These are phyloP conservation scores for Zymoseptoria ardabiliae DNA, from an alignment of 2,329 filamentous ascomycete species.

Conservation along the genomic window DNA sequence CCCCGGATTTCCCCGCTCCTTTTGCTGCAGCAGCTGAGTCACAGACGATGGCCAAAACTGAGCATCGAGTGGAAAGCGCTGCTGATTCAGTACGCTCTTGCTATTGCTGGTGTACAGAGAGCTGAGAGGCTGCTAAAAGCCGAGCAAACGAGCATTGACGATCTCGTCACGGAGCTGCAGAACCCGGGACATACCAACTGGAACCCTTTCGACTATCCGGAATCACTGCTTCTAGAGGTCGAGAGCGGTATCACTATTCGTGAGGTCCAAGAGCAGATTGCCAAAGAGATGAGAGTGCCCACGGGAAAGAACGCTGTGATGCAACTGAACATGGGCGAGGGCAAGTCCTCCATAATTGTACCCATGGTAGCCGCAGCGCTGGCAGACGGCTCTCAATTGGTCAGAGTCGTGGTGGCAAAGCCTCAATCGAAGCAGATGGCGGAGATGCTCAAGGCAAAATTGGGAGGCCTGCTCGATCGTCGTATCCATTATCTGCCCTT, in stretches of 20 bases:
- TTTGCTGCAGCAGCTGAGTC: conserved; percentile 1
- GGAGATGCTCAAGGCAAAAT: conserved; percentile 46
- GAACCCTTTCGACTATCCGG: conserved; percentile 45
- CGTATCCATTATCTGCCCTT: conserved; percentile 52
- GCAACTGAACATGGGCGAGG: conserved; percentile 66
- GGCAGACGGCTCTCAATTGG: conserved; percentile 37
- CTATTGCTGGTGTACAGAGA: conserved; percentile 41
- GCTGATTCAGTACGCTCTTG: conserved; percentile 39
- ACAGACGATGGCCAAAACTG: background rate
- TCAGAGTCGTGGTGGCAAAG: conserved; percentile 50
- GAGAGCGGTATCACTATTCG: conserved; percentile 58
- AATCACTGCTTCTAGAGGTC: conserved; percentile 62
- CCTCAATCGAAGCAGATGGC: conserved; percentile 51
- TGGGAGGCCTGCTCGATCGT: conserved; percentile 51
- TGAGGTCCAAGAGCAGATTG: conserved; percentile 54
- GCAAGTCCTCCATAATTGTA: conserved; percentile 62
- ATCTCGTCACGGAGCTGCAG: conserved; percentile 36
- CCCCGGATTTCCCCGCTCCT: conserved; percentile 1
- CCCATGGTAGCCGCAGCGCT: conserved; percentile 51
- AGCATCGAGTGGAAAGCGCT: conserved; percentile 3
- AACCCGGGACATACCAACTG: conserved; percentile 51
- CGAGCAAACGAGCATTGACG: conserved; percentile 9
- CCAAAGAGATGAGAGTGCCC: conserved; percentile 51
- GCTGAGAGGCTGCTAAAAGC: conserved; percentile 34
- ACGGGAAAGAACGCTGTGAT: conserved; percentile 45